Evolutionary conservation across 495 filamentous ascomycete species (phyloP), one percentile per base, ranked within the genome.

Genomic region (Penicillium odoratum): DNA sequence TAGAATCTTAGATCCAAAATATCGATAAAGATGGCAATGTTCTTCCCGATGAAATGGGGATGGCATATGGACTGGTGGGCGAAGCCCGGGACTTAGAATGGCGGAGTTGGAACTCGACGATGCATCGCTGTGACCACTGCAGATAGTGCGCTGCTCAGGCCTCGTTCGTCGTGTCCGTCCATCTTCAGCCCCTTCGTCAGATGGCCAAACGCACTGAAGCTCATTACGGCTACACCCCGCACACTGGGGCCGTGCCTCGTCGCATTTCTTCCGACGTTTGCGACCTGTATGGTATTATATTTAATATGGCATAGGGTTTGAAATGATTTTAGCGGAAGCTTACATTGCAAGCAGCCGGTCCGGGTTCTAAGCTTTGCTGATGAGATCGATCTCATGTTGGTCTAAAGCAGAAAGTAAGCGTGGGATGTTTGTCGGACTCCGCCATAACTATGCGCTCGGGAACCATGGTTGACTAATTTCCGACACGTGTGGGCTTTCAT

Each of bases 251-350:
- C 51, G 55, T 29, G 40, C 28, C 30, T 62, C 60, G 47, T 62
- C 55, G 48, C 60, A 62, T 43, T 62, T 62, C 55, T 62, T 62
- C 16, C 60, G 55, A n/a, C 60, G 55, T 13, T 48, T 45, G 15
- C 60, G 52, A 45, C 60, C 60, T 62, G 40, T 31, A 47, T 28
- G 7, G 11, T 8, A 3, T 47, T 11, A 42, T 21, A 21, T 21
- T 43, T 16, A 49, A 31, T 26, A 21, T 16, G 21, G n/a, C 11
- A 9, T 15, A 18, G 13, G 7, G 8, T 9, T 11, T 26, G 48
- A 16, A 0, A 16, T 7, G 0, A n/a, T 21, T 34, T 28, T 31
- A 4, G 1, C 3, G 11, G 5, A 11, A n/a, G 7, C 59, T 48
- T 15, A 58, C 59, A 62, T 55, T 38, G 50, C 21, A 62, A 25